Evolutionary conservation across 208 protist genomes (phyloP), one percentile per base, ranked within the genome.

Genomic region (Herpetomonas samuelpessoai): DNA sequence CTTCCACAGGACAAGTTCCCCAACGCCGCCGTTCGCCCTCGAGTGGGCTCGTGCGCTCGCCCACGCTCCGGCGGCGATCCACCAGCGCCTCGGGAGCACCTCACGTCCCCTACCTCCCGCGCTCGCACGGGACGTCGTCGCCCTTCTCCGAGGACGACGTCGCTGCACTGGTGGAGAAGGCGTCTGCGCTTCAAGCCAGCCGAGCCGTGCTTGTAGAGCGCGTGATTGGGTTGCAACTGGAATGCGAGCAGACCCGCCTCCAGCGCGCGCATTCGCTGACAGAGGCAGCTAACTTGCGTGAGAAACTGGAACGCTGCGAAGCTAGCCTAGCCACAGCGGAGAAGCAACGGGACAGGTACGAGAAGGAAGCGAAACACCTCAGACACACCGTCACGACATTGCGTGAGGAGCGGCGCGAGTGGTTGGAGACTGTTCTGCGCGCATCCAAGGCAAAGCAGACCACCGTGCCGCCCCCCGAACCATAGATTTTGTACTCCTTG

Each of bases 371-470:
- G 31, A 59, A 74, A 29, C 65, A 68, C 24, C 57, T 77, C 21
- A 22, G 57, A 2, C 45, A 24, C 9, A 46, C 61, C 27, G 59
- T 82, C 14, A 49, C 50, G 12, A 64, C 62, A 0, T 47, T 77
- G 30, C 69, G 76, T 21, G 58, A 47, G 35, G 76, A 80, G 45
- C 53, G 70, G 38, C 59, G 69, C 21, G 73, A 73, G 38, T 26
- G 54, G 41, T 52, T 83, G 18, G 50, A 19, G 19, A 6, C 4
- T 6, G 44, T 48, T 10, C 44, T 48, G 35, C 35, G 16, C 35
- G 16, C 7, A 16, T 18, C 35, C 35, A 41, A 7, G 16, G 16
- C 35, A 16, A 41, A 7, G 16, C 7, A 16, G 35, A 16, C 35
- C 35, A 16, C 35, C 16, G 35, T 16, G 35, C 35, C 35, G n/a